These are phyloP conservation scores for Claviceps arundinis DNA, from an alignment of 2,329 filamentous ascomycete species.

Conservation along the genomic window DNA sequence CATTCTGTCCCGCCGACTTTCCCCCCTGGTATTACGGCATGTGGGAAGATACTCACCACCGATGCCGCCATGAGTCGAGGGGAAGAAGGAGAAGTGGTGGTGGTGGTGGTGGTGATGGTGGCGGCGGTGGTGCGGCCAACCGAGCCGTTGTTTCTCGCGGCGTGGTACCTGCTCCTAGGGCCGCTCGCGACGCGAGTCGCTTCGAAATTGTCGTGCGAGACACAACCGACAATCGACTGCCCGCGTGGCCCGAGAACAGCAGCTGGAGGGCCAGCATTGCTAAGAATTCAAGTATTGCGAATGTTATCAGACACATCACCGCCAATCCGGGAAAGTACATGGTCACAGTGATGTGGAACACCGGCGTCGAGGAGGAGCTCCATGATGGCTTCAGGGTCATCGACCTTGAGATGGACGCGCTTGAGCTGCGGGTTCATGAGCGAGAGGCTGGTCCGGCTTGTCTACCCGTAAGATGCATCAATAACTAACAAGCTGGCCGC, in stretches of 20 bases:
- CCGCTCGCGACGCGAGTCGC: not conserved
- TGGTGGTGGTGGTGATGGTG: not conserved
- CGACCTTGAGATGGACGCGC: not conserved
- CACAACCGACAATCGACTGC: slow-evolving; percentile 1
- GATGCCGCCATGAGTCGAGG: not conserved
- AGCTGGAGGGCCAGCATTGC: not conserved
- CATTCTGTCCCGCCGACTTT: not conserved
- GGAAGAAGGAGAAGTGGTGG: not conserved
- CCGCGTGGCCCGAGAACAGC: not conserved
- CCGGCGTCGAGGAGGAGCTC: not conserved
- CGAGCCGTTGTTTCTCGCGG: not conserved
- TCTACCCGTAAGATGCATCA: not conserved
- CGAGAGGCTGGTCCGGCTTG: not conserved
- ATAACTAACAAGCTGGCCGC: not conserved
- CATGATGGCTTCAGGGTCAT: not conserved
- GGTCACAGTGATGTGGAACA: not conserved
- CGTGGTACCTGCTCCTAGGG: not conserved
- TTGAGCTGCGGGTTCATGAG: not conserved
- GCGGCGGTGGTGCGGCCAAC: not conserved
- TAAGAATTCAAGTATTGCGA: not conserved
- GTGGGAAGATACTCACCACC: not conserved
- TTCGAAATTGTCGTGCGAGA: not conserved
- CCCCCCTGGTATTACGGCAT: not conserved
- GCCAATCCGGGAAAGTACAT: not conserved
- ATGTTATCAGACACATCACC: not conserved